Base-by-base conservation (phyloP, 441 rosid species). In the Geranium incanum region DNA sequence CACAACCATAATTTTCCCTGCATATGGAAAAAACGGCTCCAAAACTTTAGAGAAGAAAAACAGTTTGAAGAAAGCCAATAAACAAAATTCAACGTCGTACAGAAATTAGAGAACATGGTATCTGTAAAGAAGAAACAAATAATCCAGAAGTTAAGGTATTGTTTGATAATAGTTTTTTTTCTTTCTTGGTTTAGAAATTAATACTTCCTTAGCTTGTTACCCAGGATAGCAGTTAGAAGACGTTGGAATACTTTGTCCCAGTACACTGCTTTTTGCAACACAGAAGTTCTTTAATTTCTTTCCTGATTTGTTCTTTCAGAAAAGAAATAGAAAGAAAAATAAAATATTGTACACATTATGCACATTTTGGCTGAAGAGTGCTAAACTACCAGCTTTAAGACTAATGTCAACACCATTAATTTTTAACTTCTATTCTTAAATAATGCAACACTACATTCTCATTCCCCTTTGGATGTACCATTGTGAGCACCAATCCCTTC, bases 1-100 rank as follows among this genome's bases (percentile, higher is more conserved):
- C 97, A 73, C 97, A 94, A 18, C 95, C 95, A 79, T 94, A 92
- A 67, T 90, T 94, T 81, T 91, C 97, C 83, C 97, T 94, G 78
- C 21, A 76, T 72, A 69, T 57, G 18, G 36, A 48, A 70, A 71
- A 71, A 71, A 11, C 28, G 33, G 3, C 62, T 19, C 33, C 12
- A 12, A 43, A 57, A 23, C 16, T 1, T 52, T 37, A 64, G 4
- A 23, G 48, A 36, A 48, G 50, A 45, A 33, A 43, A 73, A 41
- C 62, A 21, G 4, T 37, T 1, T 39, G 13, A 67, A 57, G 28
- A 43, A 21, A 66, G 28, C 39, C 36, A 75, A 70, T 33, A 66
- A 66, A 6, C 28, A 33, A 70, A 62, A 13, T 12, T 0, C 3
- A 72, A 28, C 33, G 50, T 21, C 39, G 15, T 16, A 36, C 19